Conservation (phyloP, 2,329 filamentous ascomycete genomes). For the Tolypocladium album region DNA sequence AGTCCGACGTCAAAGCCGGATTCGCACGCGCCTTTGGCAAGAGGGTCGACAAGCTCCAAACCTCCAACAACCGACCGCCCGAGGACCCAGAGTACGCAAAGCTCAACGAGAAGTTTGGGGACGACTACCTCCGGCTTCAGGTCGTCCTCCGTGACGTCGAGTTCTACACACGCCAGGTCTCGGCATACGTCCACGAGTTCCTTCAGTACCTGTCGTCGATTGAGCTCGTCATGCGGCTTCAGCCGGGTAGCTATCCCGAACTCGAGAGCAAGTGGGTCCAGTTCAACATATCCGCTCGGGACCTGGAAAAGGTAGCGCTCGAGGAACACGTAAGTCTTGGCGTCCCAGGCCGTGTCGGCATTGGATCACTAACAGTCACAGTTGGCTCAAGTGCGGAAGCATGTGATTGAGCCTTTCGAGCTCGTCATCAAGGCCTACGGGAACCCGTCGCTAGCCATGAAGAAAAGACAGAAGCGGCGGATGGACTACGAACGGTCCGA, state of each 20-base stretch:
- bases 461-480: conserved; percentile 87
- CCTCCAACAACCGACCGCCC: conserved; percentile 47
- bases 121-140: conserved; percentile 86
- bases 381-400: conserved; percentile 60
- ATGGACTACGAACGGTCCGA: conserved; percentile 78
- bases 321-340: conserved; percentile 63
- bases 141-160: conserved; percentile 92
- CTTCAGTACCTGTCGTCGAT: conserved; percentile 72
- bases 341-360: background rate
- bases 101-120: conserved; percentile 76
- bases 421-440: conserved; percentile 70
- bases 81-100: conserved; percentile 77
- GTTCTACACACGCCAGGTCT: conserved; percentile 74
- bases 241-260: conserved; percentile 67
- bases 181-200: conserved; percentile 71
- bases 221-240: conserved; percentile 66
- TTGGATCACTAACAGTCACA: conserved; percentile 13
- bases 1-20: conserved; percentile 76
- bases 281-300: conserved; percentile 77
- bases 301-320: conserved; percentile 72
- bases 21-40: conserved; percentile 85
- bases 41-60: conserved; percentile 72
- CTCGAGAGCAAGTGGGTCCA: conserved; percentile 90
- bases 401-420: conserved; percentile 77
- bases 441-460: conserved; percentile 79